phyloP scores from a whole-genome alignment of 805 yeast species.

The Deakozyma indianensis region DNA sequence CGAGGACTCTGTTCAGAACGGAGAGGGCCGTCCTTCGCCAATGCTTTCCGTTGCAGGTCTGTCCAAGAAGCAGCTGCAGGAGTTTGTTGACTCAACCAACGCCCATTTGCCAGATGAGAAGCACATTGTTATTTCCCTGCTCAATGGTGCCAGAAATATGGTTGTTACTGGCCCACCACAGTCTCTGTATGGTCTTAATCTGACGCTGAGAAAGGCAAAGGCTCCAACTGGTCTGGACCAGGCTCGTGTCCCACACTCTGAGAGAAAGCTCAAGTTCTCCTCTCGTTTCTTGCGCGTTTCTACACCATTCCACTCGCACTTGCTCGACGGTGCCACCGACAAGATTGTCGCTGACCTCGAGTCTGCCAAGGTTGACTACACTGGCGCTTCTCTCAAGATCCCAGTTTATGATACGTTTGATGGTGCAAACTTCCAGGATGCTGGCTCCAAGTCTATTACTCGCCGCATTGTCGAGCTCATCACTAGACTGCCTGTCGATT shows the following conservation, averaged over 20 bases:
- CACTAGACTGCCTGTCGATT: constrained; percentile 78
- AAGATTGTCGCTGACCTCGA: constrained; percentile 52
- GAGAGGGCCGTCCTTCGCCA: constrained; percentile 95
- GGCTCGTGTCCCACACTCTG: constrained; percentile 83
- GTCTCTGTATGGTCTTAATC: constrained; percentile 88
- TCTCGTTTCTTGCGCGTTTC: constrained; percentile 90
- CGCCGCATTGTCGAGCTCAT: constrained; percentile 69
- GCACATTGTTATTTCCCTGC: constrained; percentile 78
- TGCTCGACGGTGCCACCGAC: constrained; percentile 59
- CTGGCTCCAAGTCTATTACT: constrained; percentile 35
- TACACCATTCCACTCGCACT: constrained; percentile 92
- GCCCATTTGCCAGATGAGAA: constrained; percentile 84
- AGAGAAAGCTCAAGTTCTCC: constrained; percentile 86
- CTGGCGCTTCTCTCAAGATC: constrained; percentile 42
- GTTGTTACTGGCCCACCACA: constrained; percentile 98
- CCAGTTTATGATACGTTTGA: constrained; percentile 87
- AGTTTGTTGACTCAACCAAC: constrained; percentile 73
- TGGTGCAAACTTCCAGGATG: constrained; percentile 61
- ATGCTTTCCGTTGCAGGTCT: constrained; percentile 92
- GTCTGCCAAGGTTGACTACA: constrained; percentile 42
- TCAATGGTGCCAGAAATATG: constrained; percentile 91
- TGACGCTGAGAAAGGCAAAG: constrained; percentile 83
- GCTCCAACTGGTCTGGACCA: constrained; percentile 92
- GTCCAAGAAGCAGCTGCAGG: constrained; percentile 63
- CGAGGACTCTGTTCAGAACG: constrained; percentile 82